phyloP scores from a whole-genome alignment of 2,329 filamentous ascomycete species.

The Celoporthe dispersa region DNA sequence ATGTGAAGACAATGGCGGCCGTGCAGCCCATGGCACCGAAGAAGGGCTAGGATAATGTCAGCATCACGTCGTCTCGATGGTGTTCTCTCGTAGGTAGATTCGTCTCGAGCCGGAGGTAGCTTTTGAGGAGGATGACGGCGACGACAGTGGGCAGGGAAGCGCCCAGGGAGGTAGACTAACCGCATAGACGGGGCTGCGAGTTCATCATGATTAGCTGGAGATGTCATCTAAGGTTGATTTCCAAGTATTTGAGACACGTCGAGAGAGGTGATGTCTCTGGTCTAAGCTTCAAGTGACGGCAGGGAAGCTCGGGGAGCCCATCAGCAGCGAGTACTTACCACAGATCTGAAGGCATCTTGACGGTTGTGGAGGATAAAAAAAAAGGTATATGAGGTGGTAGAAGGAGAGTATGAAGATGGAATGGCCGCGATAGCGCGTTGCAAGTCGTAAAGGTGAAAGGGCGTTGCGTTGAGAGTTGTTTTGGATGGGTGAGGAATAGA shows the following conservation, averaged over 20 bases:
- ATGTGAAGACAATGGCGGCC: constrained; percentile 56
- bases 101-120: constrained; percentile 35
- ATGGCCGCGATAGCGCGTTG: constrained; percentile 24
- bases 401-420: constrained; percentile 21
- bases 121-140: constrained; percentile 31
- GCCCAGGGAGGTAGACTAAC: constrained; percentile 67
- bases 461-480: constrained; percentile 20
- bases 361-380: constrained; percentile 38
- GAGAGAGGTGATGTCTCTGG: constrained; percentile 37
- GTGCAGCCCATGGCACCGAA: constrained; percentile 98
- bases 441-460: constrained; percentile 11
- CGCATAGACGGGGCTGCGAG: constrained; percentile 90
- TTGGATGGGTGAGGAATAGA: constrained; percentile 13
- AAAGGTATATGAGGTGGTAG: constrained; percentile 27
- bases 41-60: constrained; percentile 68
- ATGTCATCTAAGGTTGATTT: constrained; percentile 33
- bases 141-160: constrained; percentile 21
- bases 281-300: constrained; percentile 31
- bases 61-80: constrained; percentile 32
- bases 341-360: constrained; percentile 77
- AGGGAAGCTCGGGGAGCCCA: constrained; percentile 33
- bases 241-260: constrained; percentile 14
- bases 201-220: constrained; percentile 49
- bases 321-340: constrained; percentile 68
- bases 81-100: constrained; percentile 21